Evolutionary conservation across 2,329 filamentous ascomycete species (phyloP).

Genomic region (Phaeosphaeriaceae sp.): DNA sequence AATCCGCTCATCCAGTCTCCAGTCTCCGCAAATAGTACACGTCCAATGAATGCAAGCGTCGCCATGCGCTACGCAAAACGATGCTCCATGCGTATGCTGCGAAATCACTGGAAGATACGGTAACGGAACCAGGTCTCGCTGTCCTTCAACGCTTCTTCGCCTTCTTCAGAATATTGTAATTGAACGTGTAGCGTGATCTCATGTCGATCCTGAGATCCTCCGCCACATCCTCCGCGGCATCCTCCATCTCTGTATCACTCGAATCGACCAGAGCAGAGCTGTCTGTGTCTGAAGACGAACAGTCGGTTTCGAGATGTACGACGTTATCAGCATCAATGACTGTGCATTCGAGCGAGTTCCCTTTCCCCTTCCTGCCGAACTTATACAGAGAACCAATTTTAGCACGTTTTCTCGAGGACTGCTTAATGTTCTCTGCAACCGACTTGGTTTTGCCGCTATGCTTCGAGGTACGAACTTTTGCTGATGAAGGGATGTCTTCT

Average conservation of each 20-base stretch:
- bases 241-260: constrained; percentile 8
- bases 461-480: not conserved
- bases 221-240: not conserved
- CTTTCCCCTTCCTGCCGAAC: not conserved
- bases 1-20: no score
- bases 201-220: constrained; percentile 19
- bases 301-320: not conserved
- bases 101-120: not conserved
- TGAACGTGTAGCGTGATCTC: constrained; percentile 13
- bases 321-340: constrained; percentile 11
- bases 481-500: not conserved
- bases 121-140: not conserved
- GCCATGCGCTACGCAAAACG: not conserved
- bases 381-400: not conserved
- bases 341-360: constrained; percentile 6
- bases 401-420: not conserved
- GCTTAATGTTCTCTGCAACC: not conserved
- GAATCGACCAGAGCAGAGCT: not conserved
- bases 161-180: constrained; percentile 4
- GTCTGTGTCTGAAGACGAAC: not conserved
- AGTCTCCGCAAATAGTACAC: not conserved
- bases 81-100: not conserved
- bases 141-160: not conserved
- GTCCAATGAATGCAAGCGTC: not conserved
- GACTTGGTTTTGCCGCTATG: not conserved